Percentiles rank a stretch among this genome's conserved stretches.
Conservation (phyloP, 352 stramenopile genomes). For the Pythium brachiatum region DNA sequence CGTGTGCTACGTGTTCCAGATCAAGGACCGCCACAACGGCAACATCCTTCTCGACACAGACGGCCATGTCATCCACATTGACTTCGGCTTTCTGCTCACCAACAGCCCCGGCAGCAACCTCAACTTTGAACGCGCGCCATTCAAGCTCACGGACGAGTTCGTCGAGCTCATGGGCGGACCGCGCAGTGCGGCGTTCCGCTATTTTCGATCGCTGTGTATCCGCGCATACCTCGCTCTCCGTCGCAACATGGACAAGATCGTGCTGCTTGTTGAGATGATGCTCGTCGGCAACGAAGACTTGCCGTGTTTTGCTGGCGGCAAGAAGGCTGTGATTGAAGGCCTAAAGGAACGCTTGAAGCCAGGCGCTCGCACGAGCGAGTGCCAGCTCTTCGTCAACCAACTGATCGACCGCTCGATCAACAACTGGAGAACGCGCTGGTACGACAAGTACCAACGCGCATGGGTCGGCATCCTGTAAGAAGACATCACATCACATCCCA, state of each 20-base stretch:
- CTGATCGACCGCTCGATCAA: slow-evolving; percentile 88
- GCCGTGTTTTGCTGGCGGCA: slow-evolving; percentile 85
- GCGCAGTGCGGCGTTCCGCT: slow-evolving; percentile 89
- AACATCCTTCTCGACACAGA: slow-evolving; percentile 98
- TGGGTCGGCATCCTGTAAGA: slow-evolving; percentile 82
- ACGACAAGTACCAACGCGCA: slow-evolving; percentile 90
- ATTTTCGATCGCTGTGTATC: slow-evolving; percentile 96
- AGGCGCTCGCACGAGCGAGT: slow-evolving; percentile 74
- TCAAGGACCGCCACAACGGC: slow-evolving; percentile 99
- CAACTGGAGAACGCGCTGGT: slow-evolving; percentile 88
- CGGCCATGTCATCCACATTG: slow-evolving; percentile 98
- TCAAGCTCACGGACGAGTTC: slow-evolving; percentile 97
- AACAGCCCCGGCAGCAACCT: slow-evolving; percentile 94
- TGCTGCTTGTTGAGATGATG: slow-evolving; percentile 96
- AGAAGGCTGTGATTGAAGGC: slow-evolving; percentile 71
- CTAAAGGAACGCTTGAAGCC: slow-evolving; percentile 75
- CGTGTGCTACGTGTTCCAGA: slow-evolving; percentile 96
- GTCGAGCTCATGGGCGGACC: slow-evolving; percentile 94
- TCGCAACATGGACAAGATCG: slow-evolving; percentile 94
- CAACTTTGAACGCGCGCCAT: slow-evolving; percentile 96
- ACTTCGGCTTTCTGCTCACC: slow-evolving; percentile 98
- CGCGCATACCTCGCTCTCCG: slow-evolving; percentile 93
- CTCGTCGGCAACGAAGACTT: slow-evolving; percentile 84
- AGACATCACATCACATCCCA: neutral
- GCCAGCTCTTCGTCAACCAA: slow-evolving; percentile 81